Percentiles rank a stretch among this genome's conserved stretches.
phyloP scores from a whole-genome alignment of 2,329 filamentous ascomycete species.

The Arthroderma uncinatum region DNA sequence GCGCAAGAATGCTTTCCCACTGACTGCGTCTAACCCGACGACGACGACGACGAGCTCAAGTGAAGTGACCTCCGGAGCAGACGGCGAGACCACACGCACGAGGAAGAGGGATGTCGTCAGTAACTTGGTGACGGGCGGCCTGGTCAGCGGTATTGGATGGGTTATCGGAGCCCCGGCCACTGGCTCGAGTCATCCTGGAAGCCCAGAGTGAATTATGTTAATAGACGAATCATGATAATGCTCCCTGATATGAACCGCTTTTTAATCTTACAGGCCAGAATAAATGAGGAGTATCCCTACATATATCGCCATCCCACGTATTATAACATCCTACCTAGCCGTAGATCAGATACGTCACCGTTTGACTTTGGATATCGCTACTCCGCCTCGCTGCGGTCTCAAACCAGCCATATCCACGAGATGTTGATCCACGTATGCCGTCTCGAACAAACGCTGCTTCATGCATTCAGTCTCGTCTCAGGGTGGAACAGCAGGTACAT shows the following conservation, averaged over 20 bases:
- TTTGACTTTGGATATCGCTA: too few species aligned
- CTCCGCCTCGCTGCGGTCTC: too few species aligned
- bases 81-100: slow-evolving; percentile 26
- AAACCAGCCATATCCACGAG: too few species aligned
- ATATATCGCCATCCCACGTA: too few species aligned
- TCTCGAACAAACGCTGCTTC: too few species aligned
- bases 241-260: not conserved
- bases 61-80: slow-evolving; percentile 15
- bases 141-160: slow-evolving; percentile 55
- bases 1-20: slow-evolving; percentile 39
- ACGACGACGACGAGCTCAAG: slow-evolving; percentile 12
- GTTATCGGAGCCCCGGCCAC: slow-evolving; percentile 45
- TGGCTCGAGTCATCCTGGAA: not conserved
- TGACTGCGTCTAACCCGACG: slow-evolving; percentile 19
- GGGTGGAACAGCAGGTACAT: too few species aligned
- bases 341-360: too few species aligned
- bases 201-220: not conserved
- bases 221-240: not conserved
- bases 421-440: too few species aligned
- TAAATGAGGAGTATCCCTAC: too few species aligned
- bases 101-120: slow-evolving; percentile 47
- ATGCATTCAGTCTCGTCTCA: too few species aligned
- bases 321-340: too few species aligned
- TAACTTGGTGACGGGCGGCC: slow-evolving; percentile 51
- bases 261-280: too few species aligned